Conservation (phyloP, 805 yeast genomes). For the Lachancea lanzarotensis region DNA sequence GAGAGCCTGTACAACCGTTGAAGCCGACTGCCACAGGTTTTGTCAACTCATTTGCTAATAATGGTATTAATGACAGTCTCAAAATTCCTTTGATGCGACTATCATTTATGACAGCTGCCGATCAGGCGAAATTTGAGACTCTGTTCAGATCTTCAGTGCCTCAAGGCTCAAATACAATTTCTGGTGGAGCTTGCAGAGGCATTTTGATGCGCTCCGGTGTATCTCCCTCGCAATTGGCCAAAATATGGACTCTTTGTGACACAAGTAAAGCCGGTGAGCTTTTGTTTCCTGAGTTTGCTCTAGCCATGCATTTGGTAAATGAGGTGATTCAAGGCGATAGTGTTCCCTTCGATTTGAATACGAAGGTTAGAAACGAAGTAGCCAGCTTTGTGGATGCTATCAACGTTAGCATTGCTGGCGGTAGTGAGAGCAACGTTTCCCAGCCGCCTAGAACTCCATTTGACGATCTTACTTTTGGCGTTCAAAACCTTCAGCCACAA, state of each 20-base stretch:
- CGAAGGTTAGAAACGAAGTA: conserved; percentile 73
- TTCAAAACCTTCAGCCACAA: conserved; percentile 31
- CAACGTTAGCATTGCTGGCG: conserved; percentile 67
- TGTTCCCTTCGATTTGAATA: conserved; percentile 67
- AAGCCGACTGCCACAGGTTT: conserved; percentile 45
- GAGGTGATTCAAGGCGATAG: conserved; percentile 69
- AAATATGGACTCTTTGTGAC: conserved; percentile 88
- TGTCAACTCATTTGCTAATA: conserved; percentile 36
- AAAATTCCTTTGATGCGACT: conserved; percentile 72
- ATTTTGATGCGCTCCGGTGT: conserved; percentile 76
- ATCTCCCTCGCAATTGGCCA: conserved; percentile 66
- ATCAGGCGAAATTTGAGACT: conserved; percentile 81
- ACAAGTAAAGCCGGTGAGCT: conserved; percentile 78
- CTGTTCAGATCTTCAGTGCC: conserved; percentile 75
- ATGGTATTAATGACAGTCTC: conserved; percentile 48
- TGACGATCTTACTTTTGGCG: conserved; percentile 30
- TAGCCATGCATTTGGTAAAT: conserved; percentile 83
- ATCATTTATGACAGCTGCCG: conserved; percentile 76
- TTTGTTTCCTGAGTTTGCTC: conserved; percentile 88
- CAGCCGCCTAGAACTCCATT: conserved; percentile 34
- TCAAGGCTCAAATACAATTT: conserved; percentile 41
- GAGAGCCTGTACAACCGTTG: conserved; percentile 28
- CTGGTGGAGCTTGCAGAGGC: conserved; percentile 70
- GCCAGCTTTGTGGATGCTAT: conserved; percentile 85
- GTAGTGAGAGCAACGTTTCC: conserved; percentile 13